A percentile compares a stretch with the other conserved stretches of the same genome.
These are phyloP conservation scores for Mytilinidion resinicola DNA, from an alignment of 495 filamentous ascomycete species.

Conservation along the genomic window DNA sequence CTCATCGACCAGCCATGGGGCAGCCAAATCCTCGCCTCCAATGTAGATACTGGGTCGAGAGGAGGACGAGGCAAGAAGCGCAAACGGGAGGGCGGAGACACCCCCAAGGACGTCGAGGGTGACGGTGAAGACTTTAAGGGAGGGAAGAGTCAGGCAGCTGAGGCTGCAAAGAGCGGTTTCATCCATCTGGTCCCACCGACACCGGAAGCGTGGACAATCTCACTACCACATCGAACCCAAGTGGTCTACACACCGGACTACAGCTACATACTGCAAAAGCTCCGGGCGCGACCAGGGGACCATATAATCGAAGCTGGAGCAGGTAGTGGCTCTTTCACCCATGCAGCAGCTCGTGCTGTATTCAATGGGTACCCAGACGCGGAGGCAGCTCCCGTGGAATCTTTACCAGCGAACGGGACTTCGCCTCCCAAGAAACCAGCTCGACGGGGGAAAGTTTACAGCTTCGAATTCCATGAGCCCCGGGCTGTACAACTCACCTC, in stretches of 20 bases:
- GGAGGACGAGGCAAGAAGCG: constrained; percentile 46
- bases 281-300: constrained; percentile 73
- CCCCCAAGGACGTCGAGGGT: constrained; percentile 27
- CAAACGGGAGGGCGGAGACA: constrained; percentile 45
- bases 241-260: constrained; percentile 98
- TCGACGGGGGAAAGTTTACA: constrained; percentile 67
- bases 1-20: constrained; percentile 80
- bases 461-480: constrained; percentile 85
- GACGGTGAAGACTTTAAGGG: constrained; percentile 21
- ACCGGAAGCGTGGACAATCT: constrained; percentile 85
- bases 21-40: constrained; percentile 80
- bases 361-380: constrained; percentile 67
- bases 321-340: constrained; percentile 91
- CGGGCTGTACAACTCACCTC: constrained; percentile 63
- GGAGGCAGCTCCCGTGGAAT: not conserved
- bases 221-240: constrained; percentile 88
- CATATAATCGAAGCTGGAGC: constrained; percentile 88
- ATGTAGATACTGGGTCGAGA: constrained; percentile 79
- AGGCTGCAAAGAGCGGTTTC: constrained; percentile 73
- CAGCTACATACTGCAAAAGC: constrained; percentile 85
- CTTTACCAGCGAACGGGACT: constrained; percentile 5
- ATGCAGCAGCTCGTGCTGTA: constrained; percentile 79
- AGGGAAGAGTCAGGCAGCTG: constrained; percentile 29
- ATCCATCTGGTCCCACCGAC: constrained; percentile 86
- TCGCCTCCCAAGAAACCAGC: constrained; percentile 31